Percentiles rank a stretch among this genome's conserved stretches.
These are phyloP conservation scores for Fomitopsis serialis DNA, from an alignment of 768 basidiomycete species.

Conservation along the genomic window DNA sequence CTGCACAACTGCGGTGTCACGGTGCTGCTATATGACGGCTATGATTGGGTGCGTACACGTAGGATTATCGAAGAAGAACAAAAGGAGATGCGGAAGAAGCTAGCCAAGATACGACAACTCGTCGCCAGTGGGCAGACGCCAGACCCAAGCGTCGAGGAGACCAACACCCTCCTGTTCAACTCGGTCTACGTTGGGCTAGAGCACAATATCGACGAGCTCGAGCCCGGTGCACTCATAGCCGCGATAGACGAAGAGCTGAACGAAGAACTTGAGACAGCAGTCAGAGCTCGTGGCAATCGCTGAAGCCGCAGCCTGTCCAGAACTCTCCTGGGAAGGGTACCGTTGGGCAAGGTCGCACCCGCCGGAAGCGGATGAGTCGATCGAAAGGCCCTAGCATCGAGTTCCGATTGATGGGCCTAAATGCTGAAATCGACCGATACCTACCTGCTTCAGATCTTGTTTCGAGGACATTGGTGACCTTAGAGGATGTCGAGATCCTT, in stretches of 20 bases:
- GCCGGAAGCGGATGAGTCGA: constrained; percentile 46
- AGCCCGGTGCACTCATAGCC: constrained; percentile 73
- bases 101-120: constrained; percentile 88
- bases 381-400: constrained; percentile 82
- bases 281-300: constrained; percentile 88
- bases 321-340: constrained; percentile 36
- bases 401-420: constrained; percentile 61
- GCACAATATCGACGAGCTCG: constrained; percentile 66
- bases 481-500: constrained; percentile 79
- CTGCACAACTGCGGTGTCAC: constrained; percentile 58
- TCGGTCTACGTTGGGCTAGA: constrained; percentile 92
- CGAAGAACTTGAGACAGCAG: constrained; percentile 70
- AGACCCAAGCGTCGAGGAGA: constrained; percentile 67
- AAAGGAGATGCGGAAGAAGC: constrained; percentile 77
- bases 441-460: constrained; percentile 48
- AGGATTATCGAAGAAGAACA: constrained; percentile 83
- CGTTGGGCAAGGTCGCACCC: neutral
- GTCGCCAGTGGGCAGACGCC: constrained; percentile 86
- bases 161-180: constrained; percentile 81
- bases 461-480: constrained; percentile 60
- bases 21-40: constrained; percentile 85
- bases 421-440: constrained; percentile 66
- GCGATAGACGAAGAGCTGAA: constrained; percentile 91
- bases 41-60: constrained; percentile 88
- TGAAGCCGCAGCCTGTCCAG: constrained; percentile 40